A percentile compares a stretch with the other conserved stretches of the same genome.
phyloP scores from a whole-genome alignment of 2,329 filamentous ascomycete genomes.

The Aspergillus brasiliensis region DNA sequence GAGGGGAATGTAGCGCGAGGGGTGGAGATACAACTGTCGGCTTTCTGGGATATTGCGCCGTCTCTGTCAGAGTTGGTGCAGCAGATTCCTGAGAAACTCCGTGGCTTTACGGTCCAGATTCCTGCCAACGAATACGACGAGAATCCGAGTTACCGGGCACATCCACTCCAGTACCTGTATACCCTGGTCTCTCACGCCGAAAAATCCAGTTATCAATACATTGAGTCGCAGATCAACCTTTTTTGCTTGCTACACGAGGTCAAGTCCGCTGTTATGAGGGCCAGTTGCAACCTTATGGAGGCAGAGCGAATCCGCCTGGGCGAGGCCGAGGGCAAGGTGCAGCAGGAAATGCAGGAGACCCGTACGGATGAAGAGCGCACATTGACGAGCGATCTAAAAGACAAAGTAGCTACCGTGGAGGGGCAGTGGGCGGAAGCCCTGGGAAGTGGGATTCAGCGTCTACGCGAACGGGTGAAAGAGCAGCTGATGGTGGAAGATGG shows the following conservation, averaged over 20 bases:
- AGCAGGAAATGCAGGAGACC: constrained; percentile 57
- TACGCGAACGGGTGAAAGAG: constrained; percentile 72
- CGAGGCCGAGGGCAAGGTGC: constrained; percentile 45
- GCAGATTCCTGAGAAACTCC: constrained; percentile 65
- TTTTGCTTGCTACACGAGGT: constrained; percentile 90
- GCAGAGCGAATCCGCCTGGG: constrained; percentile 59
- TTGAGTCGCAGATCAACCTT: constrained; percentile 89
- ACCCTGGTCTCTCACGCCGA: constrained; percentile 82
- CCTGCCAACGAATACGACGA: constrained; percentile 78
- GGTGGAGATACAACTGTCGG: constrained; percentile 86
- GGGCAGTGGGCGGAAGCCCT: constrained; percentile 87
- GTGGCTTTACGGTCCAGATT: constrained; percentile 71
- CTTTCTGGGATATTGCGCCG: constrained; percentile 97
- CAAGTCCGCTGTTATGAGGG: constrained; percentile 73
- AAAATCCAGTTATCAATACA: constrained; percentile 94
- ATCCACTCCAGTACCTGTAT: constrained; percentile 89
- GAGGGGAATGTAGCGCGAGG: constrained; percentile 84
- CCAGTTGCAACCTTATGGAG: constrained; percentile 68
- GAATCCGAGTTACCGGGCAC: constrained; percentile 76
- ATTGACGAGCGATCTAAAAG: constrained; percentile 84
- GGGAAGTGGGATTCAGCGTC: constrained; percentile 71
- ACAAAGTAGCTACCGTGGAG: constrained; percentile 88
- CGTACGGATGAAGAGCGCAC: constrained; percentile 67
- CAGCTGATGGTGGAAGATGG: constrained; percentile 78
- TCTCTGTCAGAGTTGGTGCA: constrained; percentile 76